A percentile compares a stretch with the other conserved stretches of the same genome.
Evolutionary conservation across 129 eudicot genomes (phyloP).

Genomic region (Lonicera japonica): DNA sequence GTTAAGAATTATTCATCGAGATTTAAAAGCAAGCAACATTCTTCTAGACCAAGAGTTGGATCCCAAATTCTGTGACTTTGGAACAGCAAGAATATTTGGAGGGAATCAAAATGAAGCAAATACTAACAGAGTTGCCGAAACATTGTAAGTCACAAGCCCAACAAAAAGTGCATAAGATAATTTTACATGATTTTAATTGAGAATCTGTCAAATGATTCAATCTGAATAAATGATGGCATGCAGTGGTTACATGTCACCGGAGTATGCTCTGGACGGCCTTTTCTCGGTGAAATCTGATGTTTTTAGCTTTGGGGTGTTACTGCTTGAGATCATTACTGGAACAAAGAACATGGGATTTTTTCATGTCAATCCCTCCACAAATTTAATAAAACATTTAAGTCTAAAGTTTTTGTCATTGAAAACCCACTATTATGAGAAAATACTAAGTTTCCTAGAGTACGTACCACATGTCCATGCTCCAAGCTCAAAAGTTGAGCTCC

Average conservation of each 20-base stretch:
- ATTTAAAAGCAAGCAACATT: too few species aligned
- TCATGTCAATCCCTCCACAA: constrained; percentile 33
- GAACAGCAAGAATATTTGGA: not conserved
- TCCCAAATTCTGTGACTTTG: not conserved
- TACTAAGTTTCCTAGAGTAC: too few species aligned
- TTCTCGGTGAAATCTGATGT: too few species aligned
- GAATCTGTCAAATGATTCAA: too few species aligned
- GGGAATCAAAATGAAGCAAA: not conserved
- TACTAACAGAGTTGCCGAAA: not conserved
- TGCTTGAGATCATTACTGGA: constrained; percentile 9
- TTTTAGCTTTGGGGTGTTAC: not conserved
- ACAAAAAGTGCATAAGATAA: too few species aligned
- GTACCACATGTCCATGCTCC: too few species aligned
- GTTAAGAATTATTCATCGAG: not conserved
- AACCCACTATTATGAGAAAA: too few species aligned
- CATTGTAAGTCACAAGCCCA: not conserved
- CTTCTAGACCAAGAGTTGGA: not conserved
- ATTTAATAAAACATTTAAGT: constrained; percentile 38
- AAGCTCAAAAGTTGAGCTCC: too few species aligned
- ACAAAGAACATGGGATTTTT: constrained; percentile 28
- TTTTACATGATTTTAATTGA: too few species aligned
- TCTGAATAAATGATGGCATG: not conserved
- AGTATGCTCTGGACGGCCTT: too few species aligned
- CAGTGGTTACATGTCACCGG: too few species aligned
- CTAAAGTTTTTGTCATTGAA: too few species aligned